phyloP scores from a whole-genome alignment of 805 yeast genomes.

The Candida maris region DNA sequence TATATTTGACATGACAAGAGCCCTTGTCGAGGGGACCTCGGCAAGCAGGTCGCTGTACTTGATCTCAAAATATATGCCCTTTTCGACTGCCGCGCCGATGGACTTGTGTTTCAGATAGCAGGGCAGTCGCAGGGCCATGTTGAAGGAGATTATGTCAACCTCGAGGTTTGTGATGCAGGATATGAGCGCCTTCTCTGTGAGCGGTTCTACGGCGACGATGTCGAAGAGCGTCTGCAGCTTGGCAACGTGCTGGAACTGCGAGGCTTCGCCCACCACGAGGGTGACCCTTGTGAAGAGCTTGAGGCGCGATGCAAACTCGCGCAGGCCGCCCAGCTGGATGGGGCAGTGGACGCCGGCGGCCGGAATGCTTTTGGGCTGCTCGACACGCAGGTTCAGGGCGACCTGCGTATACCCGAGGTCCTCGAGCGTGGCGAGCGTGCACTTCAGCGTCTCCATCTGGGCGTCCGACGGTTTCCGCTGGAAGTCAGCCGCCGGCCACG shows the following conservation, averaged over 20 bases:
- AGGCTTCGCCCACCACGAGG: conserved; percentile 68
- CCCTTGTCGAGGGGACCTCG: conserved; percentile 34
- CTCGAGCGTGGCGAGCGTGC: conserved; percentile 50
- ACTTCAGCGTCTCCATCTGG: conserved; percentile 44
- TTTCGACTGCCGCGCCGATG: conserved; percentile 74
- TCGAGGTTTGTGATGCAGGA: conserved; percentile 73
- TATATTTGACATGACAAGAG: conserved; percentile 66
- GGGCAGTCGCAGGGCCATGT: conserved; percentile 62
- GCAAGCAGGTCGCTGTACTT: conserved; percentile 55
- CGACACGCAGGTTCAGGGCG: conserved; percentile 60
- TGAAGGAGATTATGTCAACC: conserved; percentile 75
- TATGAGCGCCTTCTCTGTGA: conserved; percentile 73
- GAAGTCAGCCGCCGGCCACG: conserved; percentile 63
- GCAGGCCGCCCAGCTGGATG: conserved; percentile 35
- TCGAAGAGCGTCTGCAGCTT: conserved; percentile 54
- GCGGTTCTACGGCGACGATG: conserved; percentile 76
- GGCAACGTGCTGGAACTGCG: conserved; percentile 63
- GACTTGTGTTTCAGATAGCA: conserved; percentile 79
- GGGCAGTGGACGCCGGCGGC: conserved; percentile 38
- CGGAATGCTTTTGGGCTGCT: conserved; percentile 51
- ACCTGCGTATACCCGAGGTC: conserved; percentile 69
- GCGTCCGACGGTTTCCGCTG: conserved; percentile 35
- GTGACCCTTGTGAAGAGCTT: conserved; percentile 69
- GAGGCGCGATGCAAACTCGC: conserved; percentile 37
- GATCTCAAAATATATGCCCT: conserved; percentile 82